These are phyloP conservation scores for Silene conica DNA, from an alignment of 148 eudicot species.

Conservation along the genomic window DNA sequence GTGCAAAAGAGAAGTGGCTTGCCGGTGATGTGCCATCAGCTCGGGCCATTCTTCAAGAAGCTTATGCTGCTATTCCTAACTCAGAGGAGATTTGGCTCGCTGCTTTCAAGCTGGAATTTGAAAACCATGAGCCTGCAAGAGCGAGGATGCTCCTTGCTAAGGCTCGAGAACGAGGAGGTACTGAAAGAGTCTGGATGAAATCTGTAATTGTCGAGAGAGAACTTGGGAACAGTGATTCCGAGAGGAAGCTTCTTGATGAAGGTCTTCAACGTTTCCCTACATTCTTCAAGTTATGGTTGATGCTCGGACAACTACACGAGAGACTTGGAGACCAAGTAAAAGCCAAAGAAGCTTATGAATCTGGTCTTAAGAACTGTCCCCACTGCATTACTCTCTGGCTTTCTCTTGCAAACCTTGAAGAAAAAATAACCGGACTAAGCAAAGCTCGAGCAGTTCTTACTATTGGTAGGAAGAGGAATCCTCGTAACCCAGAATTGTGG, in stretches of 20 bases:
- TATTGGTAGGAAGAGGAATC: constrained; percentile 82
- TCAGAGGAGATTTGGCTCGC: constrained; percentile 99
- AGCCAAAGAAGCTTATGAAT: constrained; percentile 67
- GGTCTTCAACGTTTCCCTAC: constrained; percentile 71
- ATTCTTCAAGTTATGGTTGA: constrained; percentile 85
- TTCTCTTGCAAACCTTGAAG: constrained; percentile 81
- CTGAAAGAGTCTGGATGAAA: constrained; percentile 98
- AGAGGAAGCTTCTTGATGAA: constrained; percentile 75
- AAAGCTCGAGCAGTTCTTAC: constrained; percentile 85
- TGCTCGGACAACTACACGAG: constrained; percentile 94
- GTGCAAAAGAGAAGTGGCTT: constrained; percentile 98
- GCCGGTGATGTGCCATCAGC: constrained; percentile 97
- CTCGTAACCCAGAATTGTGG: constrained; percentile 84
- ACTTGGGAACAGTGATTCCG: constrained; percentile 69
- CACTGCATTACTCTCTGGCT: constrained; percentile 79
- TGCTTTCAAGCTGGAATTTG: constrained; percentile 93
- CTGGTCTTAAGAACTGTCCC: constrained; percentile 68
- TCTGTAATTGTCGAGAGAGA: constrained; percentile 95
- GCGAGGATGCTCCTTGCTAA: constrained; percentile 89
- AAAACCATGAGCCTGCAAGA: constrained; percentile 88
- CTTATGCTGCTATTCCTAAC: constrained; percentile 86
- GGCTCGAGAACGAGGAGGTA: constrained; percentile 85
- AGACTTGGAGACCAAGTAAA: constrained; percentile 43
- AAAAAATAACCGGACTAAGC: constrained; percentile 74
- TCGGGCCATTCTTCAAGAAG: constrained; percentile 86